Evolutionary conservation across 164 flowering plant species (phyloP).

Genomic region (Liriodendron chinense): DNA sequence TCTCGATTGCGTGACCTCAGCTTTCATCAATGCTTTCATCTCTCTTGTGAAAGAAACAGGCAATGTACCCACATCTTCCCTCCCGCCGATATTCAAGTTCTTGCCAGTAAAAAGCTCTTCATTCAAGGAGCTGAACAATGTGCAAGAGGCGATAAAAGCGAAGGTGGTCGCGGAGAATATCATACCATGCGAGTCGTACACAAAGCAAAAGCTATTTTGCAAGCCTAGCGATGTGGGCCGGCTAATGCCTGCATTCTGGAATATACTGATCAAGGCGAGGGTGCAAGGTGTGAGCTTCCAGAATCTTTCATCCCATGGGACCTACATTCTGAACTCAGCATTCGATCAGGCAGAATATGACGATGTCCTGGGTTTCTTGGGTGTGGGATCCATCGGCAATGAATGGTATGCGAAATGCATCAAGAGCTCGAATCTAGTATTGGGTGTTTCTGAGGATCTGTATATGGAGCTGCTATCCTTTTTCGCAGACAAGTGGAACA

Average conservation of each 20-base stretch:
- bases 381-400: conserved; percentile 7
- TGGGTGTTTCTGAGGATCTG: conserved; percentile 14
- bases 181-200: conserved; percentile 21
- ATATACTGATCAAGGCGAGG: conserved; percentile 24
- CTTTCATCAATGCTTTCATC: conserved; percentile 26
- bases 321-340: conserved; percentile 6
- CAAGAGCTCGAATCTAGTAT: conserved; percentile 12
- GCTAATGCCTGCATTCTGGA: conserved; percentile 22
- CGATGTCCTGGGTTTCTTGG: conserved; percentile 16
- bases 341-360: conserved; percentile 9
- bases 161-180: conserved; percentile 14
- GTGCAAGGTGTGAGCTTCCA: conserved; percentile 26
- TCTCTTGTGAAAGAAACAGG: conserved; percentile 17
- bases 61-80: conserved; percentile 10
- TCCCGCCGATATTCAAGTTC: conserved; percentile 11
- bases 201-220: conserved; percentile 18
- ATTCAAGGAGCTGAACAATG: conserved; percentile 7
- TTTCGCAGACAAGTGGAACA: conserved; percentile 15
- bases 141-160: conserved; percentile 17
- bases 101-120: conserved; percentile 20
- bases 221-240: conserved; percentile 26
- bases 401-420: conserved; percentile 18
- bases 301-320: conserved; percentile 24
- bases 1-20: conserved; percentile 24
- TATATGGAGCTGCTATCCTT: conserved; percentile 25